These are phyloP conservation scores for Lactarius trivialis DNA, from an alignment of 768 basidiomycete genomes.

Conservation along the genomic window DNA sequence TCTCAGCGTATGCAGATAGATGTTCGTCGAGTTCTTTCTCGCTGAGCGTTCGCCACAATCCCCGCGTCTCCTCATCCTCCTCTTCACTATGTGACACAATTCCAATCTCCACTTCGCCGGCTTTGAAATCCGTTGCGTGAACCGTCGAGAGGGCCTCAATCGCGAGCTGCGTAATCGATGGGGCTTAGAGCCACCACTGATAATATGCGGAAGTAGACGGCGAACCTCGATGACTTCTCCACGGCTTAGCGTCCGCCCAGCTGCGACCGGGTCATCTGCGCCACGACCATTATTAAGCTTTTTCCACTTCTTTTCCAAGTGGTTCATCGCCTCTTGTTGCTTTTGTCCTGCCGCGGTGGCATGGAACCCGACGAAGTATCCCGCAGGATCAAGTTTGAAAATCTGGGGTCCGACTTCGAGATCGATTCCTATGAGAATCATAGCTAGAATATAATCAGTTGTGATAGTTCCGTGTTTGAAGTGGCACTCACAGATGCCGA, in stretches of 20 bases:
- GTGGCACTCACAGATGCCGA: constrained; percentile 76
- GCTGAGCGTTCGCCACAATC: constrained; percentile 73
- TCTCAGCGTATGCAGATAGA: constrained; percentile 82
- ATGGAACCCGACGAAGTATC: constrained; percentile 97
- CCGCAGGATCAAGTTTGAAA: constrained; percentile 98
- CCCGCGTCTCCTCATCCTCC: constrained; percentile 64
- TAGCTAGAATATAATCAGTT: constrained; percentile 46
- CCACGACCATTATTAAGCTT: constrained; percentile 75
- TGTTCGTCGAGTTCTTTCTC: constrained; percentile 74
- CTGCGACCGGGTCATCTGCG: constrained; percentile 69
- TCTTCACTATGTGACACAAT: constrained; percentile 75
- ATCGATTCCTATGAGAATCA: constrained; percentile 93
- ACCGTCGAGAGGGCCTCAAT: constrained; percentile 93
- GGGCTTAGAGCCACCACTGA: not conserved
- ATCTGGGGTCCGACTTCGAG: constrained; percentile 89
- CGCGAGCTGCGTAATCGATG: constrained; percentile 54
- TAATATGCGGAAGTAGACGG: not conserved
- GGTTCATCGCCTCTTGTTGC: constrained; percentile 98
- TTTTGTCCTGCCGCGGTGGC: constrained; percentile 95
- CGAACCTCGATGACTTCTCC: constrained; percentile 87
- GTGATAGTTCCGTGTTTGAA: not conserved
- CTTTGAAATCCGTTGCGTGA: constrained; percentile 93
- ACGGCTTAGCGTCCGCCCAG: constrained; percentile 65
- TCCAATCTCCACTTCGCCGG: constrained; percentile 93
- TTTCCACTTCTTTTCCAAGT: constrained; percentile 99